Evolutionary conservation across 2,329 filamentous ascomycete species (phyloP), one percentile per base, ranked within the genome.

Genomic region (Harringtonia aguacate): DNA sequence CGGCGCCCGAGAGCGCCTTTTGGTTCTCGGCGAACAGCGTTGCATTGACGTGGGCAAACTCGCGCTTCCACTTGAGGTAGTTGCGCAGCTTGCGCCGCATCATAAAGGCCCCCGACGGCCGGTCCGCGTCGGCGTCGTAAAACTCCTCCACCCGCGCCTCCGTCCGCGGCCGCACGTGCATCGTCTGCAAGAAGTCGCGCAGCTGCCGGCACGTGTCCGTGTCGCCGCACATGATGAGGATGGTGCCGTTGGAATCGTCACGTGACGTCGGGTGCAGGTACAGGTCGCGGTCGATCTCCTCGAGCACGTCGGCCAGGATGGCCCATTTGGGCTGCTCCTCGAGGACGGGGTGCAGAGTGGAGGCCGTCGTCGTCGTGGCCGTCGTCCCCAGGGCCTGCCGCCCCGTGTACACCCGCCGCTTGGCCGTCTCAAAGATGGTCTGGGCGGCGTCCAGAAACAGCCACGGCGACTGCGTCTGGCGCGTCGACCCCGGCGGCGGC

Each of bases 241-340:
- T 87, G 3, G 86, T 86, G n/a, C 86, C 85, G 57, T 88, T 94
- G 0, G 88, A 94, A 55, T 88, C 86, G 59, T 92, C 87, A 45
- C 77, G 72, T 65, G 9, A 71, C 67, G 28, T 20, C 7, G 86
- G 84, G 50, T 94, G 89, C 56, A 94, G 82, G 59, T 94, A 92
- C 15, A 87, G 72, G 56, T 95, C 89, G 43, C 82, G 78, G 56
- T 97, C 92, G 53, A 98, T 6, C 62, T 98, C 92, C 50, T 90
- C 83, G 5, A 98, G 66, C 1, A 95, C 81, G 45, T 95, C 88
- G n/a, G 86, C 83, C 17, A 98, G 68, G 15, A 95, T 69, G 22
- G 72, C 72, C 92, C 92, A 98, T 59, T 98, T 98, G 4, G 92
- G 92, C 53, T 94, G 81, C 59, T 95, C 89, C 62, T 98, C 92